Base-by-base conservation (phyloP, 805 yeast genomes). In the Wickerhamomyces silvicola region DNA sequence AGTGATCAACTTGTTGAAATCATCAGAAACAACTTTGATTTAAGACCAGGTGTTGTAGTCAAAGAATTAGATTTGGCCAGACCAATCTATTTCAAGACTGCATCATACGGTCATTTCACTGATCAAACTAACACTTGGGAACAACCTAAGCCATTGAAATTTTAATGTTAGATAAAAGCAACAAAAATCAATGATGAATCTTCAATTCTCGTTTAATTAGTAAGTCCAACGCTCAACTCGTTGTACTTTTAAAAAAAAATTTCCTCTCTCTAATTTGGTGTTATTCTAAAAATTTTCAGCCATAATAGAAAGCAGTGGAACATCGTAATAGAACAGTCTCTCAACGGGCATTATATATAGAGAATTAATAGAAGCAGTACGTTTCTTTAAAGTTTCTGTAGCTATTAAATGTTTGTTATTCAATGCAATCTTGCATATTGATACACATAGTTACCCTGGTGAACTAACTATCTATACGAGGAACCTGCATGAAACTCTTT, bases 41-140 rank as follows among this genome's bases (percentile, higher is more conserved):
- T 92, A 63, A 90, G 98, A 78, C 99, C 99, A 45, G 99, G 99
- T 85, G 92, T 83, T 54, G 78, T 92, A 66, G 99, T 92, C 61
- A 85, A 71, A 66, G 96, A 88, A 66, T 79, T 92, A 59, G 92
- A 92, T 64, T 78, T 92, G 62, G 98, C 98, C 47, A 86, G 96
- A 72, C 99, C 99, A 67, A 92, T 92, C 68, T 92, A 92, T 78
- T 78, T 86, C 74, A 83, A 90, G 81, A 92, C 99, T 54, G 99
- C 99, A 56, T 82, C 95, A 36, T 90, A 92, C 68, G 99, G 99
- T 63, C 99, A 92, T 72, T 92, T 92, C 84, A 92, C 99, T 62
- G 85, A 92, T 82, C 99, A 90, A 76, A 81, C 80, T 60, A 83
- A 86, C 80, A 72, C 96, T 57, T 92, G 99, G 99, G 99, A 92